These are phyloP conservation scores for Penicillium sp. DNA, from an alignment of 2,329 filamentous ascomycete species.

Conservation along the genomic window DNA sequence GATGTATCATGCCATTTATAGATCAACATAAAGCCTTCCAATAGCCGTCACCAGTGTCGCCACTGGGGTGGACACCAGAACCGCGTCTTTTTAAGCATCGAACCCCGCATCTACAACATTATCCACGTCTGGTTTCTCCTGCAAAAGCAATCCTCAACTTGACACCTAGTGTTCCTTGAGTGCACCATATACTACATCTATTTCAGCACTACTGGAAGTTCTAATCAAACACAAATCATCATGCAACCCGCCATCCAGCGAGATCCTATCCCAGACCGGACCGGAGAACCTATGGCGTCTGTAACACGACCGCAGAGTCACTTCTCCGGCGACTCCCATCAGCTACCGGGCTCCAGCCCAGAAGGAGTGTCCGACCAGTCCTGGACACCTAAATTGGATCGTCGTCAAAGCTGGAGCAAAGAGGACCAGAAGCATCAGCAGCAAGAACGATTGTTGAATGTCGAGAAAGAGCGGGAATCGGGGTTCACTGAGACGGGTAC, in stretches of 20 bases:
- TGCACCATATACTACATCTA: no score
- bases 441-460: conserved; percentile 43
- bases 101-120: conserved; percentile 6
- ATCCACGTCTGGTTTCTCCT: neutral
- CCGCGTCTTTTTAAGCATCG: neutral
- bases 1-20: neutral
- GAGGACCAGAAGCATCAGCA: conserved; percentile 62
- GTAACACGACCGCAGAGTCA: neutral
- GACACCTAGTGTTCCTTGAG: no score
- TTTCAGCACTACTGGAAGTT: neutral
- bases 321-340: neutral
- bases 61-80: neutral
- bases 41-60: conserved; percentile 1
- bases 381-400: conserved; percentile 35
- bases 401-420: conserved; percentile 40
- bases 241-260: conserved; percentile 16
- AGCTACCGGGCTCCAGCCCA: neutral
- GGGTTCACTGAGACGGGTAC: conserved; percentile 62
- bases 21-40: no score
- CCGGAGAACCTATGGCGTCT: conserved; percentile 12
- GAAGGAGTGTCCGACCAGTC: conserved; percentile 15
- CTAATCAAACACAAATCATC: neutral
- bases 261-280: conserved; percentile 9
- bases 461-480: conserved; percentile 49
- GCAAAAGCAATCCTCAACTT: neutral